Evolutionary conservation across 228 moss, liverwort and hornwort genomes (phyloP).

Genomic region (Sphagnum magellanicum): DNA sequence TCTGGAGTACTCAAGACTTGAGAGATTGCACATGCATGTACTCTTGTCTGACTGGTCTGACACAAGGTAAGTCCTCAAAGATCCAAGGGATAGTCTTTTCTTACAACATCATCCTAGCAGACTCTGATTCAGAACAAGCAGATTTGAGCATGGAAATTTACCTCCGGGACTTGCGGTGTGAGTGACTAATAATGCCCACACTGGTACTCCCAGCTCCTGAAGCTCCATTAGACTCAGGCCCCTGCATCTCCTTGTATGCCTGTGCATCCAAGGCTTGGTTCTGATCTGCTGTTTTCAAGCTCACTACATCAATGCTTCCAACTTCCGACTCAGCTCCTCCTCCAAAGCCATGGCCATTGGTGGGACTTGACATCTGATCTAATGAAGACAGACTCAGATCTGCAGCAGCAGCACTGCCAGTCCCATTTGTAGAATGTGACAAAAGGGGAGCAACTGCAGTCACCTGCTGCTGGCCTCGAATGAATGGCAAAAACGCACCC

Average conservation of each 20-base stretch:
- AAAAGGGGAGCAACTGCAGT: conserved; percentile 16
- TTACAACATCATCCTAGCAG: too few species aligned
- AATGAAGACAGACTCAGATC: conserved; percentile 63
- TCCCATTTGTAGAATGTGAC: conserved; percentile 22
- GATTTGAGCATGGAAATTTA: neutral
- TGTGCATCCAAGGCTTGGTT: conserved; percentile 12
- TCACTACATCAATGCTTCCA: conserved; percentile 46
- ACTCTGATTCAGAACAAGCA: too few species aligned
- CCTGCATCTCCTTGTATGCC: conserved; percentile 8
- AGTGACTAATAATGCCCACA: conserved; percentile 31
- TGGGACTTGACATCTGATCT: conserved; percentile 33
- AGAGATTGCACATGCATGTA: too few species aligned
- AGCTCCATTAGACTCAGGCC: conserved; percentile 16
- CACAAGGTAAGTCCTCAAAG: too few species aligned
- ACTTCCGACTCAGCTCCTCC: conserved; percentile 47
- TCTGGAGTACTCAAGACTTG: too few species aligned
- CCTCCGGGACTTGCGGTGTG: conserved; percentile 87
- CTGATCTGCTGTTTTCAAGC: conserved; percentile 12
- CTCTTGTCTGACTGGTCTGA: too few species aligned
- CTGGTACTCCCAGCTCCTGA: conserved; percentile 34
- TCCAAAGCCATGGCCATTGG: conserved; percentile 18
- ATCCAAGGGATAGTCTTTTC: too few species aligned
- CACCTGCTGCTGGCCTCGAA: conserved; percentile 29
- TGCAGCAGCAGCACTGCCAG: conserved; percentile 19
- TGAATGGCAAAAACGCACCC: conserved; percentile 61